phyloP scores from a whole-genome alignment of 768 basidiomycete species.

The Tricholoma bakamatsutake region DNA sequence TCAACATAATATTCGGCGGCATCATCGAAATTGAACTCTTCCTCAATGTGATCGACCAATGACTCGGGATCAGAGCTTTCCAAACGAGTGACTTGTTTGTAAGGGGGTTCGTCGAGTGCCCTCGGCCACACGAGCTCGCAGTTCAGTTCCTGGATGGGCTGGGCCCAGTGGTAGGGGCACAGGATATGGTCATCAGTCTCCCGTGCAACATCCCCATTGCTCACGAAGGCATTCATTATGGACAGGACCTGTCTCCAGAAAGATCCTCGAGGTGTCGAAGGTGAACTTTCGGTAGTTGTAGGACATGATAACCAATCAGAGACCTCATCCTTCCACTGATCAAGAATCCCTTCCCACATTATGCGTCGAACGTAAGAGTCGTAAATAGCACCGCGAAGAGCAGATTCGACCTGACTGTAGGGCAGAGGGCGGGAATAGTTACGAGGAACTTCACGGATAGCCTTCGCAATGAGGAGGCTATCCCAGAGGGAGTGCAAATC shows the following conservation, averaged over 20 bases:
- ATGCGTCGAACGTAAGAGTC: slow-evolving; percentile 84
- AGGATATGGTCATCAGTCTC: slow-evolving; percentile 49
- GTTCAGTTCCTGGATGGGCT: slow-evolving; percentile 68
- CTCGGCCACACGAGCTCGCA: slow-evolving; percentile 80
- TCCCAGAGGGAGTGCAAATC: slow-evolving; percentile 93
- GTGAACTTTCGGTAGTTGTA: background rate
- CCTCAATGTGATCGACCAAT: slow-evolving; percentile 9
- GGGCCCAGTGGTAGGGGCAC: slow-evolving; percentile 79
- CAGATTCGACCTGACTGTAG: slow-evolving; percentile 54
- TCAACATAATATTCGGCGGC: slow-evolving; percentile 5
- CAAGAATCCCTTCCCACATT: slow-evolving; percentile 76
- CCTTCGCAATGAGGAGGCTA: slow-evolving; percentile 71
- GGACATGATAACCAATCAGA: slow-evolving; percentile 61
- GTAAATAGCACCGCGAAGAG: slow-evolving; percentile 77
- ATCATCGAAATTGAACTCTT: slow-evolving; percentile 4
- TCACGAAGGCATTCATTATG: slow-evolving; percentile 14
- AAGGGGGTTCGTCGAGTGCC: slow-evolving; percentile 52
- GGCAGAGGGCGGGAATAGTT: slow-evolving; percentile 82
- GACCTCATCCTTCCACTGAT: slow-evolving; percentile 58
- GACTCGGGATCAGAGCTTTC: slow-evolving; percentile 7
- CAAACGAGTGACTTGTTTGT: slow-evolving; percentile 19
- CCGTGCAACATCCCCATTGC: slow-evolving; percentile 4
- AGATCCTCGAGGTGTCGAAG: slow-evolving; percentile 8
- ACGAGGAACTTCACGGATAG: slow-evolving; percentile 59
- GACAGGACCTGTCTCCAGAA: slow-evolving; percentile 26